Evolutionary conservation across 768 basidiomycete species (phyloP).

Genomic region (Termitomyces titanicus): DNA sequence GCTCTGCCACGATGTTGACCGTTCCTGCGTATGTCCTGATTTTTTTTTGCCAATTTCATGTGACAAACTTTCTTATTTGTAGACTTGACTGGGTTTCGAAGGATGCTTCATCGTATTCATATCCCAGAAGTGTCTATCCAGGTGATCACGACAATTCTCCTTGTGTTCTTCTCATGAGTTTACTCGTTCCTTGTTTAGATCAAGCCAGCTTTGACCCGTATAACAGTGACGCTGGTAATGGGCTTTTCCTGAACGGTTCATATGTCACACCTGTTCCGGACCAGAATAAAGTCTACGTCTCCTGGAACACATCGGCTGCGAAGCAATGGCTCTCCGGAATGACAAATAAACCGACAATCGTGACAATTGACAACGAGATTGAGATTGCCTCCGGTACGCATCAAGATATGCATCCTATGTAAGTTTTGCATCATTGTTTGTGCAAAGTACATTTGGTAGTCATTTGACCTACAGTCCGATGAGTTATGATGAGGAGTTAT

Average conservation of each 20-base stretch:
- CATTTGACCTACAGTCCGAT: slow-evolving; percentile 31
- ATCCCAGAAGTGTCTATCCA: slow-evolving; percentile 39
- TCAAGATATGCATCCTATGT: slow-evolving; percentile 55
- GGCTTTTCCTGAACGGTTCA: slow-evolving; percentile 46
- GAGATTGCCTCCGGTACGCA: slow-evolving; percentile 52
- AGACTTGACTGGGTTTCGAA: slow-evolving; percentile 59
- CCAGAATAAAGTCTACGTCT: slow-evolving; percentile 36
- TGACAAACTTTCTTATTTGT: neutral
- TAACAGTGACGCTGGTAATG: slow-evolving; percentile 45
- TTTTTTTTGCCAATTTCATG: neutral
- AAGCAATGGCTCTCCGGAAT: slow-evolving; percentile 42
- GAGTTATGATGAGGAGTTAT: slow-evolving; percentile 49
- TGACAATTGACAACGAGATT: slow-evolving; percentile 54
- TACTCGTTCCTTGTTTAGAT: slow-evolving; percentile 20
- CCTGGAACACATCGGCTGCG: slow-evolving; percentile 45
- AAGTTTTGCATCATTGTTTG: slow-evolving; percentile 9
- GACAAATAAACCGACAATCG: slow-evolving; percentile 43
- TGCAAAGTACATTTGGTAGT: neutral
- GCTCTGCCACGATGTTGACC: slow-evolving; percentile 39
- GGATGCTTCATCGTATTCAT: slow-evolving; percentile 50
- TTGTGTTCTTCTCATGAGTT: neutral
- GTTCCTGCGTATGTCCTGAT: slow-evolving; percentile 42
- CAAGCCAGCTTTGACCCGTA: slow-evolving; percentile 45
- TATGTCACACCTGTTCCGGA: slow-evolving; percentile 35
- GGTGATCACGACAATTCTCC: slow-evolving; percentile 22